Conservation (phyloP, 139 green algal species). For the Edaphochlamys debaryana region DNA sequence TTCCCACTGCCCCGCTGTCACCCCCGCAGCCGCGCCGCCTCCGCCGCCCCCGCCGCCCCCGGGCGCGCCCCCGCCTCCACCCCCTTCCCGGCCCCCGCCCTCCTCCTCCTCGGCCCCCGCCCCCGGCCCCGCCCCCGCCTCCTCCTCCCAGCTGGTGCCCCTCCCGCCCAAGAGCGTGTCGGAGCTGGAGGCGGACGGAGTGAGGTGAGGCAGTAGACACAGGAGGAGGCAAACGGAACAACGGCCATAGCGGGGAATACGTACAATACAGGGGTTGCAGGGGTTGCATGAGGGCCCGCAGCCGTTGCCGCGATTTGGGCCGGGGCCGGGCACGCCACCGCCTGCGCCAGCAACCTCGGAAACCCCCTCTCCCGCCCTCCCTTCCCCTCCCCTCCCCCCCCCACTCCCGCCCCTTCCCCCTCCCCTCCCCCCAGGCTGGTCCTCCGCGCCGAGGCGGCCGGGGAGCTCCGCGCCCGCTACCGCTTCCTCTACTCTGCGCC, state of each 20-base stretch:
- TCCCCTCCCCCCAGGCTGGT: slow-evolving; percentile 37
- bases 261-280: too few species aligned
- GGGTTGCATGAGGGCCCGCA: too few species aligned
- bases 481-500: slow-evolving; percentile 74
- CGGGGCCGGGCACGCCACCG: too few species aligned
- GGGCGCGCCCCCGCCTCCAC: neutral
- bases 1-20: too few species aligned
- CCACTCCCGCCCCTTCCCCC: neutral
- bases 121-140: neutral
- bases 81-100: neutral
- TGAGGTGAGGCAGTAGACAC: slow-evolving; percentile 22
- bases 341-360: too few species aligned
- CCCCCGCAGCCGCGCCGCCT: neutral
- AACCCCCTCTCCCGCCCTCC: neutral
- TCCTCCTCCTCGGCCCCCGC: neutral
- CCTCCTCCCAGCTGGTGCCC: slow-evolving; percentile 4
- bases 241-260: too few species aligned
- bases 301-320: too few species aligned
- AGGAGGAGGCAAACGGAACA: too few species aligned
- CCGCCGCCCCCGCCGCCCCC: neutral
- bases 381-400: neutral
- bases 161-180: slow-evolving; percentile 49
- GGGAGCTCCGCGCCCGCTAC: slow-evolving; percentile 66
- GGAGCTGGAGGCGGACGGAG: slow-evolving; percentile 70
- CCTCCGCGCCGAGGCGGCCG: slow-evolving; percentile 59